Conservation (phyloP, 1,284 basidiomycete genomes). For the Apiotrichum domesticum region DNA sequence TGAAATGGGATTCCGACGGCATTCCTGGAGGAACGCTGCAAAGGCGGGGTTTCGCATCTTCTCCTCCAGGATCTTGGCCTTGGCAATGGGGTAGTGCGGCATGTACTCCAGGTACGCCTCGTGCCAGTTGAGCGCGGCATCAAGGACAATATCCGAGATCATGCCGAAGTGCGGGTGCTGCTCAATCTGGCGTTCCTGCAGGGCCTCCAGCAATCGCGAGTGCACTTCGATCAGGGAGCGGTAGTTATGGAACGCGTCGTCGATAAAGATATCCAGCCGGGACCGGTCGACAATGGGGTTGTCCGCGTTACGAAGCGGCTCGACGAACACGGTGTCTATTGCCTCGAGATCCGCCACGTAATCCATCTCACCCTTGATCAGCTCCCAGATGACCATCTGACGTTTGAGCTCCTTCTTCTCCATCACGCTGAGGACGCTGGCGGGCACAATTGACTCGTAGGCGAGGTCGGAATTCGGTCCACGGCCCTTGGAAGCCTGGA, state of each 20-base stretch:
- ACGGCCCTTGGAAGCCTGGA: conserved; percentile 76
- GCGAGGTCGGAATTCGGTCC: conserved; percentile 67
- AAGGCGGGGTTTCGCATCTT: conserved; percentile 71
- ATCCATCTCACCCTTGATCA: conserved; percentile 92
- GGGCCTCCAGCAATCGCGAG: conserved; percentile 67
- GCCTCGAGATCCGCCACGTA: conserved; percentile 90
- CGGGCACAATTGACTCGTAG: conserved; percentile 79
- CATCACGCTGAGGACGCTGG: conserved; percentile 59
- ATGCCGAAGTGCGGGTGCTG: conserved; percentile 78
- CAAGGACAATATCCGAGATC: conserved; percentile 78
- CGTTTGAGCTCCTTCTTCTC: conserved; percentile 73
- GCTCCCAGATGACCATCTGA: conserved; percentile 90
- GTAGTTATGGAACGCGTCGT: conserved; percentile 88
- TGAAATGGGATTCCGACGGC: conserved; percentile 27
- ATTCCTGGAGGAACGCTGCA: conserved; percentile 65
- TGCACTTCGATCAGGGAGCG: conserved; percentile 61
- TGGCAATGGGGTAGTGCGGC: conserved; percentile 88
- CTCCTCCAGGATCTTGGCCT: conserved; percentile 84
- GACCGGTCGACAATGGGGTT: conserved; percentile 70
- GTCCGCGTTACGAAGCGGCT: conserved; percentile 64
- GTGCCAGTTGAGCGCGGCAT: conserved; percentile 85
- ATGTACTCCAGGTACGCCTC: conserved; percentile 91
- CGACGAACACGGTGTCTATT: conserved; percentile 68
- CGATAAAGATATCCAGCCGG: conserved; percentile 69
- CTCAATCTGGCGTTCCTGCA: conserved; percentile 82